Conservation (phyloP, 331 rosid genomes). For the Quercus phellos region DNA sequence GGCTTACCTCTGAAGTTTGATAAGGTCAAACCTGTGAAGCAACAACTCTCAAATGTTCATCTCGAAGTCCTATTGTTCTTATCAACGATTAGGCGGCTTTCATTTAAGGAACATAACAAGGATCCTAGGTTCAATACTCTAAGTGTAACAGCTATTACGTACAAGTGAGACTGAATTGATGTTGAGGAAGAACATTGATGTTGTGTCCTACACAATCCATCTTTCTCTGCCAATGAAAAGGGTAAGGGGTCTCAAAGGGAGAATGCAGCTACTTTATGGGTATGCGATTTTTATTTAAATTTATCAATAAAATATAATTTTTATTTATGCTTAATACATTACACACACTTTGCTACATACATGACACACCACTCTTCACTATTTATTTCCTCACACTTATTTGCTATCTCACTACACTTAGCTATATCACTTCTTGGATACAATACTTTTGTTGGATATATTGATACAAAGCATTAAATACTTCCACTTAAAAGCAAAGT, state of each 20-base stretch:
- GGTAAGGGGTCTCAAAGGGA: background rate
- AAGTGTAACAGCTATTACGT: conserved; percentile 39
- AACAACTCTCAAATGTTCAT: conserved; percentile 57
- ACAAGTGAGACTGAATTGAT: conserved; percentile 40
- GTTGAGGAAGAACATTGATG: conserved; percentile 52
- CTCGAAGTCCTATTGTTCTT: conserved; percentile 62
- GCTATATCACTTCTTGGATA: too few species aligned
- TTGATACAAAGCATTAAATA: too few species aligned
- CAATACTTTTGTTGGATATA: too few species aligned
- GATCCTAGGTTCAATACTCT: conserved; percentile 33
- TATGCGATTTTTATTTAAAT: too few species aligned
- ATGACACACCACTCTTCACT: too few species aligned
- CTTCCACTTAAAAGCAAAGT: too few species aligned
- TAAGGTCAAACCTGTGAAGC: conserved; percentile 29
- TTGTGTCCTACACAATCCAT: conserved; percentile 58
- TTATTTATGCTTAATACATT: too few species aligned
- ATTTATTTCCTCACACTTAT: too few species aligned
- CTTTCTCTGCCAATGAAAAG: conserved; percentile 37
- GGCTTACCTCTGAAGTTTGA: conserved; percentile 34
- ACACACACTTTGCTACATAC: too few species aligned
- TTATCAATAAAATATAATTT: too few species aligned
- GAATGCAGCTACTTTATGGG: conserved; percentile 53
- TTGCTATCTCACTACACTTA: too few species aligned
- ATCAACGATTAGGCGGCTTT: conserved; percentile 51
- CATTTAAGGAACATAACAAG: conserved; percentile 46